Conservation (phyloP, 805 yeast species). For the Yarrowia phangngaensis region DNA sequence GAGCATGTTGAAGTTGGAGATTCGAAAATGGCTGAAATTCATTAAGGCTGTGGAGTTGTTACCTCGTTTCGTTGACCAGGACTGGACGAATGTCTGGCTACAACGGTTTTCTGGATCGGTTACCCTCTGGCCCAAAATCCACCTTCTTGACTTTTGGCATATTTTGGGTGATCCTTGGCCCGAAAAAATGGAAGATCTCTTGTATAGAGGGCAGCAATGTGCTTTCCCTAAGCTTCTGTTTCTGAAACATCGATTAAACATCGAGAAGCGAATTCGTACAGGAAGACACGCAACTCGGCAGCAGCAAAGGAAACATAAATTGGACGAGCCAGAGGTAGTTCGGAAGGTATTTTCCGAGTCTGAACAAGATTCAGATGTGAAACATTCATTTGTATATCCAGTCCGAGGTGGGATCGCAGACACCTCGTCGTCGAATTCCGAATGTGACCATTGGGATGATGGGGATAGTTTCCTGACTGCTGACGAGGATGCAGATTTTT, state of each 20-base stretch:
- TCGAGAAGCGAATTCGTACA: conserved; percentile 61
- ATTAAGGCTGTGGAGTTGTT: conserved; percentile 60
- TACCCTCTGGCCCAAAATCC: conserved; percentile 70
- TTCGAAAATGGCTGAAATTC: conserved; percentile 70
- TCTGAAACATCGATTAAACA: conserved; percentile 56
- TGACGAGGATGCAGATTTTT: conserved; percentile 2
- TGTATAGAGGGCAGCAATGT: conserved; percentile 58
- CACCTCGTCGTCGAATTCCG: conserved; percentile 13
- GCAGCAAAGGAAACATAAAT: conserved; percentile 7
- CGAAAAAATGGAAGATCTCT: conserved; percentile 52
- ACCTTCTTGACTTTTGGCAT: conserved; percentile 55
- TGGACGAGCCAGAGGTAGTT: conserved; percentile 4
- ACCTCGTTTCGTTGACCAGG: conserved; percentile 67
- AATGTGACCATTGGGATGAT: conserved; percentile 10
- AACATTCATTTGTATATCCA: conserved; percentile 16
- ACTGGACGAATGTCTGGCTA: conserved; percentile 74
- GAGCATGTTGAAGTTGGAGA: conserved; percentile 65
- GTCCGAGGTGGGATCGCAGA: conserved; percentile 2
- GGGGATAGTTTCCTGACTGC: conserved; percentile 13
- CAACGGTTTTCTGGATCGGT: conserved; percentile 73
- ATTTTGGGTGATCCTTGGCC: conserved; percentile 67
- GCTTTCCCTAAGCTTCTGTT: conserved; percentile 65
- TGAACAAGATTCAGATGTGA: conserved; percentile 13
- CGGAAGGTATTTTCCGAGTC: conserved; percentile 18
- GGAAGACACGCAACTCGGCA: conserved; percentile 28